A percentile compares a stretch with the other conserved stretches of the same genome.
Conservation (phyloP, 768 basidiomycete genomes). For the Amanita polypyramis region DNA sequence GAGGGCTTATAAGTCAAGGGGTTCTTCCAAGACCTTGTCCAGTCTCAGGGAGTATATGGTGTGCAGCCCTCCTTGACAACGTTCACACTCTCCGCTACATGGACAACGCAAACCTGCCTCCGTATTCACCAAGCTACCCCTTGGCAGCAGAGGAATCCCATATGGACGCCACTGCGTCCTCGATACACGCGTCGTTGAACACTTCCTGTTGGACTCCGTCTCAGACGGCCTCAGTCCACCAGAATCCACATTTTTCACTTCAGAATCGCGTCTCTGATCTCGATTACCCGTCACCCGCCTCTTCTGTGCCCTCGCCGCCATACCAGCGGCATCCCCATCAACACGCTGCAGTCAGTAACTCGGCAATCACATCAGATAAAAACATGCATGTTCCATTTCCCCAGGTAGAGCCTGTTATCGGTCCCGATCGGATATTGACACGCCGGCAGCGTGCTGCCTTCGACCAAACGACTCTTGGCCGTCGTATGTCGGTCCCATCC, state of each 20-base stretch:
- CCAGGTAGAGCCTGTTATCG: conserved; percentile 42
- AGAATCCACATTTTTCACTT: conserved; percentile 12
- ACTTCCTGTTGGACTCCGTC: conserved; percentile 8
- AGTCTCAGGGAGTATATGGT: conserved; percentile 8
- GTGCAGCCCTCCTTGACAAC: not conserved
- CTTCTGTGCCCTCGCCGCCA: conserved; percentile 25
- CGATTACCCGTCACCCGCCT: conserved; percentile 30
- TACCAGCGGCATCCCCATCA: conserved; percentile 18
- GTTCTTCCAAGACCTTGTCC: conserved; percentile 5
- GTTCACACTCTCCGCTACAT: conserved; percentile 4
- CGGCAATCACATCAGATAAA: conserved; percentile 13
- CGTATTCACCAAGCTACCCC: not conserved
- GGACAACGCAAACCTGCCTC: conserved; percentile 4
- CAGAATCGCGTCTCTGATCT: conserved; percentile 19
- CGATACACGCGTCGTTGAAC: conserved; percentile 17
- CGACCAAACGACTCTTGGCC: conserved; percentile 16
- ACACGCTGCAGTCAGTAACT: conserved; percentile 16
- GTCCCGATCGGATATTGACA: conserved; percentile 34
- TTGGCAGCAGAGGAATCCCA: not conserved
- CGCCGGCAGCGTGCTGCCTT: conserved; percentile 30
- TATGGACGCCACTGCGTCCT: conserved; percentile 4
- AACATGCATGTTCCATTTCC: conserved; percentile 17
- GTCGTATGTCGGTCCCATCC: conserved; percentile 15
- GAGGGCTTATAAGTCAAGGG: conserved; percentile 9
- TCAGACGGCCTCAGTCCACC: conserved; percentile 4